phyloP scores from a whole-genome alignment of 805 yeast species.

The Tetrapisispora iriomotensis region DNA sequence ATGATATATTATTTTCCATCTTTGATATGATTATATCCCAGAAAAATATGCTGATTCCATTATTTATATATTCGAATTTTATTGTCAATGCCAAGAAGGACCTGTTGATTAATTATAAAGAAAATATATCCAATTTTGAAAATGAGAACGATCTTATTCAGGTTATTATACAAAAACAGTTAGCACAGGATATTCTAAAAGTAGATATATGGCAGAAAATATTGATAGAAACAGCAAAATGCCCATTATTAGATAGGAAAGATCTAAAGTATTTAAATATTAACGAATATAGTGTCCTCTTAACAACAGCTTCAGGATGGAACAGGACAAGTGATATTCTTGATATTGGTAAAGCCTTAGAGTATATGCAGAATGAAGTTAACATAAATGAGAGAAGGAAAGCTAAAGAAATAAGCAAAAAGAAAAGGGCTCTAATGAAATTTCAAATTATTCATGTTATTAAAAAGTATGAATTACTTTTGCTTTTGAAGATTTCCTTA shows the following conservation, averaged over 20 bases:
- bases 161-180: slow-evolving; percentile 36
- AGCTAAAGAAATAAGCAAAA: neutral
- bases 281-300: slow-evolving; percentile 23
- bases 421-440: neutral
- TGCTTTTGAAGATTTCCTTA: too few species aligned
- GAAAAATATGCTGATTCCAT: slow-evolving; percentile 41
- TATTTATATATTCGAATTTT: slow-evolving; percentile 55
- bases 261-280: slow-evolving; percentile 6
- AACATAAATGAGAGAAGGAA: slow-evolving; percentile 9
- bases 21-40: slow-evolving; percentile 63
- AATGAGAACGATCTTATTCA: slow-evolving; percentile 28
- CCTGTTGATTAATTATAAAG: slow-evolving; percentile 29
- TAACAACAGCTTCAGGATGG: slow-evolving; percentile 18
- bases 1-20: slow-evolving; percentile 39
- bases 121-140: slow-evolving; percentile 18
- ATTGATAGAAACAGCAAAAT: slow-evolving; percentile 7
- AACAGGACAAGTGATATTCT: neutral
- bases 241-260: slow-evolving; percentile 1
- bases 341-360: slow-evolving; percentile 4
- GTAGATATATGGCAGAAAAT: slow-evolving; percentile 14
- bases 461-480: neutral
- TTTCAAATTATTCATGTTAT: too few species aligned
- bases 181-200: slow-evolving; percentile 14
- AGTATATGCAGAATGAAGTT: slow-evolving; percentile 13
- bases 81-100: slow-evolving; percentile 37